phyloP scores from a whole-genome alignment of 2,329 filamentous ascomycete species.

The Claviceps quebecensis region DNA sequence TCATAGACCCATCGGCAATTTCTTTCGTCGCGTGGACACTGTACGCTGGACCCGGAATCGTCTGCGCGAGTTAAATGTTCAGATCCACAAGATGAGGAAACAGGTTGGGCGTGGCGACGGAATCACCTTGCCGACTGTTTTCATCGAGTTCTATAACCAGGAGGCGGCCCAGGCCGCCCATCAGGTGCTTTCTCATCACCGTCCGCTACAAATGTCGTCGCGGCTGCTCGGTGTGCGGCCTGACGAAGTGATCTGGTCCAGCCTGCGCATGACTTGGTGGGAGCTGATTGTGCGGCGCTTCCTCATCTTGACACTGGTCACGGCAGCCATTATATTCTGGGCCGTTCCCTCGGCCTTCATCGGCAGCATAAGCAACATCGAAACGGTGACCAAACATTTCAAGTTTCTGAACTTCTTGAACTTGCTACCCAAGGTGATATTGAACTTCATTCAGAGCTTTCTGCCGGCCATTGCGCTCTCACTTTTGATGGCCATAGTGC shows the following conservation, averaged over 20 bases:
- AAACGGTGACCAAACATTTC: constrained; percentile 47
- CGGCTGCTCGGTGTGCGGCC: constrained; percentile 74
- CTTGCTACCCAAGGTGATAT: constrained; percentile 52
- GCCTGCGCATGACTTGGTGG: constrained; percentile 76
- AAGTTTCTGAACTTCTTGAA: constrained; percentile 64
- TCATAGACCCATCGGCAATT: constrained; percentile 51
- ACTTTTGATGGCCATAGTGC: constrained; percentile 75
- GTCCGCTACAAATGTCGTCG: constrained; percentile 73
- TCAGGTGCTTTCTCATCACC: constrained; percentile 77
- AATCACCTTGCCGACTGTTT: constrained; percentile 60
- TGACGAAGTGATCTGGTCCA: constrained; percentile 74
- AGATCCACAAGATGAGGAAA: constrained; percentile 51
- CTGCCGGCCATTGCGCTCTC: constrained; percentile 67
- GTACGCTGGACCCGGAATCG: constrained; percentile 71
- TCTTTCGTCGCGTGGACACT: constrained; percentile 84
- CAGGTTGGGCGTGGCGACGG: constrained; percentile 59
- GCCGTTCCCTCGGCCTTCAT: constrained; percentile 62
- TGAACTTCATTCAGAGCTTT: constrained; percentile 74
- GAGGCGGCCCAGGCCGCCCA: constrained; percentile 74
- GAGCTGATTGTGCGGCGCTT: constrained; percentile 63
- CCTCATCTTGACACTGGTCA: constrained; percentile 55
- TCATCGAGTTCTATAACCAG: constrained; percentile 78
- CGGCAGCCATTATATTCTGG: constrained; percentile 78
- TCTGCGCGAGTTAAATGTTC: constrained; percentile 24
- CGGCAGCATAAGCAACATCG: constrained; percentile 74